Percentiles rank a stretch among this genome's conserved stretches.
Evolutionary conservation across 2,329 filamentous ascomycete species (phyloP).

Genomic region (Orbilia quercus): DNA sequence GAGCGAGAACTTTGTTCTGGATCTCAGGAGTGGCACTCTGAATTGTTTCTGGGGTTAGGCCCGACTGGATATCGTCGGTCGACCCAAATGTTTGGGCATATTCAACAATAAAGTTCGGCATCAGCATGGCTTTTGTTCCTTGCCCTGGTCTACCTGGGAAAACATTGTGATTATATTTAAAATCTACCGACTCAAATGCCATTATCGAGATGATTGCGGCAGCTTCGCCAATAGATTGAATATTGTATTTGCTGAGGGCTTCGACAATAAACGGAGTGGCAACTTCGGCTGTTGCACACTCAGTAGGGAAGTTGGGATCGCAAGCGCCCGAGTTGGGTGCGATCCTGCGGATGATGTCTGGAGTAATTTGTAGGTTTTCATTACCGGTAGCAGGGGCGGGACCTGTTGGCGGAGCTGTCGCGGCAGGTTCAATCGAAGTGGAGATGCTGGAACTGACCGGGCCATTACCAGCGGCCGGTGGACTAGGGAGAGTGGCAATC

Average conservation of each 20-base stretch:
- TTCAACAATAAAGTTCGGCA: slow-evolving; percentile 65
- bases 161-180: slow-evolving; percentile 78
- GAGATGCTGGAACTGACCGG: slow-evolving; percentile 1
- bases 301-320: slow-evolving; percentile 64
- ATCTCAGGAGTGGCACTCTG: slow-evolving; percentile 6
- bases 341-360: slow-evolving; percentile 67
- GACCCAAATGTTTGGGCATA: slow-evolving; percentile 48
- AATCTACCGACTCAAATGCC: slow-evolving; percentile 76
- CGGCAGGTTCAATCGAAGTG: not conserved
- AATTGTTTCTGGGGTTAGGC: slow-evolving; percentile 23
- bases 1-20: slow-evolving; percentile 31
- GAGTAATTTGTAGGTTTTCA: slow-evolving; percentile 56
- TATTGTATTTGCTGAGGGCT: slow-evolving; percentile 70
- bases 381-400: not conserved
- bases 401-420: slow-evolving; percentile 2
- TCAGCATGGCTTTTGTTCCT: slow-evolving; percentile 77
- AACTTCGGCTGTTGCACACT: slow-evolving; percentile 75
- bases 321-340: slow-evolving; percentile 71
- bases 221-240: slow-evolving; percentile 70
- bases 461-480: not conserved
- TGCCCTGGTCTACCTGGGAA: slow-evolving; percentile 73
- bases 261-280: slow-evolving; percentile 70
- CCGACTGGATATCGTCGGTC: slow-evolving; percentile 31
- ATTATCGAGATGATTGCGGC: slow-evolving; percentile 78
- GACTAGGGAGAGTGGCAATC: slow-evolving; percentile 1